These are phyloP conservation scores for Penicillium dipodomyicola DNA, from an alignment of 495 filamentous ascomycete genomes.

Conservation along the genomic window DNA sequence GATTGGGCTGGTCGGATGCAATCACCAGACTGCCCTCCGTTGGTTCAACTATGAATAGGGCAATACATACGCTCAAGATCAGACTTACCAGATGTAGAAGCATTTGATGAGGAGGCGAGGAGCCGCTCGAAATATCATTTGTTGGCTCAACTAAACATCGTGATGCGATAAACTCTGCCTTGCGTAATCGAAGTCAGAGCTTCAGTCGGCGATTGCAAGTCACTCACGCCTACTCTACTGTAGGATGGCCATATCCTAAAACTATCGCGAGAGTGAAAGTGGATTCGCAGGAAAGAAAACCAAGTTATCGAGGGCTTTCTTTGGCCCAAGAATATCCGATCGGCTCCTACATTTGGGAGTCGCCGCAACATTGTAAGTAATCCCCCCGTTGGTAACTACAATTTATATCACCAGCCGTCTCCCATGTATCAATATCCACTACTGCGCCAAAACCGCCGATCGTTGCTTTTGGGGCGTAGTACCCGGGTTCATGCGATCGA, in stretches of 20 bases:
- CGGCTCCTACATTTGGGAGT: not conserved
- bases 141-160: not conserved
- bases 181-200: not conserved
- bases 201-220: not conserved
- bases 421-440: too few relatives aligned
- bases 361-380: too few relatives aligned
- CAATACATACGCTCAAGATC: not conserved
- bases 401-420: too few relatives aligned
- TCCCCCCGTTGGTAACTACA: too few relatives aligned
- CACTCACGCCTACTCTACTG: not conserved
- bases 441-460: too few relatives aligned
- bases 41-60: too few relatives aligned
- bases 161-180: too few relatives aligned
- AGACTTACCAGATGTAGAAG: not conserved
- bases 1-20: too few relatives aligned
- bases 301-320: too few relatives aligned
- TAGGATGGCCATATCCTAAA: not conserved
- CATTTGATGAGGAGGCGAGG: not conserved
- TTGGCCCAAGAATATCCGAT: not conserved
- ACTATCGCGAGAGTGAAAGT: not conserved
- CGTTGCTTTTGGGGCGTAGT: too few relatives aligned
- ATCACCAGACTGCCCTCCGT: too few relatives aligned
- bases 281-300: not conserved
- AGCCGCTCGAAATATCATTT: not conserved
- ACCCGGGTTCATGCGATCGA: too few relatives aligned